Percentiles rank a stretch among this genome's conserved stretches.
Conservation (phyloP, 495 filamentous ascomycete genomes). For the Tuber indicum region DNA sequence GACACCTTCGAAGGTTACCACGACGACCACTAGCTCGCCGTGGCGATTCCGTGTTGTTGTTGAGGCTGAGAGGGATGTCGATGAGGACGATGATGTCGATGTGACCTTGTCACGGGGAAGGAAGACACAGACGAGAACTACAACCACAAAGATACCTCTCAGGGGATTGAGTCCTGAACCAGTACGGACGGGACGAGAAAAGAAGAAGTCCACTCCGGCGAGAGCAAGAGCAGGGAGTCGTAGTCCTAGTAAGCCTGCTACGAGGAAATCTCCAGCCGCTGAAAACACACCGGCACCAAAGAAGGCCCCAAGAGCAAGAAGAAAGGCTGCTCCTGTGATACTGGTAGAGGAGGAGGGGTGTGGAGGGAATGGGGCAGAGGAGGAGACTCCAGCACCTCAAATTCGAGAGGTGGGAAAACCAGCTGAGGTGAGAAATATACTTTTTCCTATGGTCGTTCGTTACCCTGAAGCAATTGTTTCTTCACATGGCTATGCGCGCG, state of each 20-base stretch:
- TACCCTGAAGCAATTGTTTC: not conserved
- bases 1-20: constrained; percentile 13
- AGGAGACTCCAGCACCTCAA: constrained; percentile 7
- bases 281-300: not conserved
- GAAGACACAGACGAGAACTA: constrained; percentile 44
- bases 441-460: not conserved
- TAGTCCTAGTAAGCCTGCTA: not conserved
- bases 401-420: not conserved
- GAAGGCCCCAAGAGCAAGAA: constrained; percentile 8
- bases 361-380: constrained; percentile 13
- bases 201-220: constrained; percentile 17
- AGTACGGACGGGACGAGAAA: not conserved
- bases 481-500: not conserved
- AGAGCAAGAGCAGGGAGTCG: constrained; percentile 3
- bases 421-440: not conserved
- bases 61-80: constrained; percentile 53
- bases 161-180: constrained; percentile 42
- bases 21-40: constrained; percentile 42
- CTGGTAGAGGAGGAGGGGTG: constrained; percentile 14
- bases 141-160: constrained; percentile 52
- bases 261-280: not conserved
- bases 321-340: constrained; percentile 15
- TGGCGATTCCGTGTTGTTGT: constrained; percentile 57
- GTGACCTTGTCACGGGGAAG: constrained; percentile 36
- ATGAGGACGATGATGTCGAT: constrained; percentile 40